Percentiles rank a stretch among this genome's conserved stretches.
Conservation (phyloP, 129 eudicot genomes). For the Heracleum sosnowskyi region DNA sequence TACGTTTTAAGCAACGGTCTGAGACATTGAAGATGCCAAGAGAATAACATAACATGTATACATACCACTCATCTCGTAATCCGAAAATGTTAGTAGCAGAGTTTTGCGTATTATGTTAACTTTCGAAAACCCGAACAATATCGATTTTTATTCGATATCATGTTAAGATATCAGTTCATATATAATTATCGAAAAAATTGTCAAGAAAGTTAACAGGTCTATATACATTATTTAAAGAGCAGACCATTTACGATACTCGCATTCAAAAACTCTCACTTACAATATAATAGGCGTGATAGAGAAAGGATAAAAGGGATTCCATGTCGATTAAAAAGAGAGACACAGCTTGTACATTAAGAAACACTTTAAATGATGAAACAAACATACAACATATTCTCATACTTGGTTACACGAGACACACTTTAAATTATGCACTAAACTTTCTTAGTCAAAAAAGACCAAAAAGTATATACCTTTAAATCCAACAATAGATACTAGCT, state of each 20-base stretch:
- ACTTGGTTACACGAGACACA: slow-evolving; percentile 17
- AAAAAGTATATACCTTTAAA: slow-evolving; percentile 27
- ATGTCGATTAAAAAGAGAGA: background rate
- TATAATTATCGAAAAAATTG: no score
- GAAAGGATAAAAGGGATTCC: background rate
- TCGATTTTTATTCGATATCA: no score
- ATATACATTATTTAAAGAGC: no score
- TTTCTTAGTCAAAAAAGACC: slow-evolving; percentile 42
- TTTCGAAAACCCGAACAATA: no score
- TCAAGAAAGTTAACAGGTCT: no score
- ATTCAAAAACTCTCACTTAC: no score
- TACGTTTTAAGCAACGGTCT: background rate
- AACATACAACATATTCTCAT: slow-evolving; percentile 11
- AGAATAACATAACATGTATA: background rate
- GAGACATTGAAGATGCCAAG: background rate
- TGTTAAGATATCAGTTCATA: no score
- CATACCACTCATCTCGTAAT: background rate
- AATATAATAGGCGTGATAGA: background rate
- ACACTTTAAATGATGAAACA: slow-evolving; percentile 4
- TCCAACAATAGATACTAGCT: slow-evolving; percentile 19
- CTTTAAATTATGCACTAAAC: slow-evolving; percentile 28
- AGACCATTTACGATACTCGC: no score
- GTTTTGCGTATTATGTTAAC: background rate
- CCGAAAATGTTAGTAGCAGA: background rate
- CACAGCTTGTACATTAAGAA: slow-evolving; percentile 2